phyloP scores from a whole-genome alignment of 768 basidiomycete genomes.

The Phaffia tasmanica region DNA sequence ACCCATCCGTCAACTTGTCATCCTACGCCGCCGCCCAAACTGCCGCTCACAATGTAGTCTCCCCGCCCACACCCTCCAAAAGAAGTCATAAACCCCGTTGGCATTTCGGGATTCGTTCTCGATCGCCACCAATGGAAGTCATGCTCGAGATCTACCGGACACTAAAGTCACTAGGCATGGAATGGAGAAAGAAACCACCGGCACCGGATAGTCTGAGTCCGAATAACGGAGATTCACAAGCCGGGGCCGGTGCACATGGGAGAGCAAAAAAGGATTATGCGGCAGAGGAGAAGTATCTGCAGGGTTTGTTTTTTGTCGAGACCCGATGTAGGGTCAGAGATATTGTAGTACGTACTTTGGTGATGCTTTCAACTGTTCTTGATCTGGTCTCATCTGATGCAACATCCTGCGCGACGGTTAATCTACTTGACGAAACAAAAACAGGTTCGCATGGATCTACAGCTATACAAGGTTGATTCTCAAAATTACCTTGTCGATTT shows the following conservation, averaged over 20 bases:
- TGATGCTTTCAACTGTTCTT: not conserved
- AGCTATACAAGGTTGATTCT: conserved; percentile 90
- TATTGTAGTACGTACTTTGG: conserved; percentile 59
- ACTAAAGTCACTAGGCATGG: conserved; percentile 78
- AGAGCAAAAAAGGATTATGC: conserved; percentile 38
- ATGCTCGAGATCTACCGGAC: conserved; percentile 98
- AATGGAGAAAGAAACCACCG: conserved; percentile 87
- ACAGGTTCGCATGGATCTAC: conserved; percentile 91
- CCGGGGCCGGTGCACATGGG: conserved; percentile 40
- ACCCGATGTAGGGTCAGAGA: conserved; percentile 79
- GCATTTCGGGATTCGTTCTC: conserved; percentile 95
- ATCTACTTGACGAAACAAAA: too few species aligned
- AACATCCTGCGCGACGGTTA: not conserved
- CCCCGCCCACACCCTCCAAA: not conserved
- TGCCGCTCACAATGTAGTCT: conserved; percentile 31
- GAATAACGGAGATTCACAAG: conserved; percentile 52
- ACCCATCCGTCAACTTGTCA: conserved; percentile 25
- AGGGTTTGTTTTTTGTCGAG: conserved; percentile 78
- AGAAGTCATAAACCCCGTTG: conserved; percentile 61
- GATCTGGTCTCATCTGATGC: conserved; percentile 16
- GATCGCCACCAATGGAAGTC: conserved; percentile 90
- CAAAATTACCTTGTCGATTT: conserved; percentile 97
- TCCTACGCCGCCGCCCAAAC: conserved; percentile 33
- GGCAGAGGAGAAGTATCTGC: conserved; percentile 39
- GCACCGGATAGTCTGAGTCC: conserved; percentile 40